Percentiles rank a stretch among this genome's conserved stretches.
phyloP scores from a whole-genome alignment of 306 rosid species.

The Quercus ilex region DNA sequence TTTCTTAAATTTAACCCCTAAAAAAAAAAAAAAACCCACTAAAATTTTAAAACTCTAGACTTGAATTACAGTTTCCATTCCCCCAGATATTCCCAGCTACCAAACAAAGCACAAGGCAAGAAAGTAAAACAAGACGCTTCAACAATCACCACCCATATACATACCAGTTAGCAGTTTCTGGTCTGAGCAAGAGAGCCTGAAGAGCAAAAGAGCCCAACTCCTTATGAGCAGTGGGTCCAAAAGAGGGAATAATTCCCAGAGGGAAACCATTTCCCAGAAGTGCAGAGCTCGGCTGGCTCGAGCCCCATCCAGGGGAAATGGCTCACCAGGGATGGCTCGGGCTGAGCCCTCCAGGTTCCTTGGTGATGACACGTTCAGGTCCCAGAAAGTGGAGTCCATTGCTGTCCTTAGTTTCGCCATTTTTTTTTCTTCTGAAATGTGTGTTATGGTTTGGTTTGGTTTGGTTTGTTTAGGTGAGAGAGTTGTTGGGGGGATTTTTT shows the following conservation, averaged over 20 bases:
- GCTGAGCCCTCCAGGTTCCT: slow-evolving; percentile 57
- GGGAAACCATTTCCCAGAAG: slow-evolving; percentile 47
- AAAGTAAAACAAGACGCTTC: neutral
- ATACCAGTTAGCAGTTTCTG: slow-evolving; percentile 51
- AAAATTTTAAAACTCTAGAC: no score
- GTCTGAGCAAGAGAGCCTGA: slow-evolving; percentile 57
- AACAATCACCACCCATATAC: neutral
- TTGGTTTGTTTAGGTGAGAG: neutral
- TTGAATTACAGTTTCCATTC: neutral
- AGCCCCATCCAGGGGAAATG: slow-evolving; percentile 65
- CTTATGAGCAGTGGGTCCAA: slow-evolving; percentile 51
- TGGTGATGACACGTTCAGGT: slow-evolving; percentile 62
- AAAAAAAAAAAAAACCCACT: no score
- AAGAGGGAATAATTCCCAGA: slow-evolving; percentile 53
- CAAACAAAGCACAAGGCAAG: neutral
- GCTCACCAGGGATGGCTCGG: slow-evolving; percentile 64
- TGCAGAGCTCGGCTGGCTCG: slow-evolving; percentile 50
- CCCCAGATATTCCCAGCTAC: neutral
- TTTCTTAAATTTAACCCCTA: no score
- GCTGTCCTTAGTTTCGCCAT: slow-evolving; percentile 80
- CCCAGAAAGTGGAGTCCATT: slow-evolving; percentile 85
- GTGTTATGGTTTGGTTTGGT: neutral
- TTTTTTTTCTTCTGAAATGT: neutral
- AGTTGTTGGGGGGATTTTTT: no score
- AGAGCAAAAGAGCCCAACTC: slow-evolving; percentile 64